Evolutionary conservation across 2,329 filamentous ascomycete species (phyloP).

Genomic region (Tolypocladium endophyticum): DNA sequence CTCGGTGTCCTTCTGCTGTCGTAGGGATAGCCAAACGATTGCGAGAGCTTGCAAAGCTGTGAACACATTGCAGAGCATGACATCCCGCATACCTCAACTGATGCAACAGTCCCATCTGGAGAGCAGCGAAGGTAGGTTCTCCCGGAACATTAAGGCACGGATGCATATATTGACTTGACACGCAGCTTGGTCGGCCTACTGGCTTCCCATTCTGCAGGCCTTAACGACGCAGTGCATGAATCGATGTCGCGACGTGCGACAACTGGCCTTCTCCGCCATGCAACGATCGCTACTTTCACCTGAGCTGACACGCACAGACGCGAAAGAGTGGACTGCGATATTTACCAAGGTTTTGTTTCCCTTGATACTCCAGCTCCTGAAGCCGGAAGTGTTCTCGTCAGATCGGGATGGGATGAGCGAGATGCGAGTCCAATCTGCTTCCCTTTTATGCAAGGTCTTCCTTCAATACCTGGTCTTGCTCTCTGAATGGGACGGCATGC

Average conservation of each 20-base stretch:
- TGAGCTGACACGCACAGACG: slow-evolving; percentile 70
- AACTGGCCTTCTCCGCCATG: slow-evolving; percentile 75
- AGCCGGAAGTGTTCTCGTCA: slow-evolving; percentile 87
- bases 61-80: slow-evolving; percentile 71
- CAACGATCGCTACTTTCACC: slow-evolving; percentile 80
- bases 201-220: slow-evolving; percentile 87
- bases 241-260: slow-evolving; percentile 83
- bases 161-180: background rate
- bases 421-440: slow-evolving; percentile 84
- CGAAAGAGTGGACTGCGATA: slow-evolving; percentile 89
- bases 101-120: slow-evolving; percentile 93
- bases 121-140: slow-evolving; percentile 58
- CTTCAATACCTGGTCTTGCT: slow-evolving; percentile 83
- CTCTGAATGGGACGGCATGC: slow-evolving; percentile 76
- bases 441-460: slow-evolving; percentile 89
- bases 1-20: background rate
- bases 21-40: slow-evolving; percentile 44
- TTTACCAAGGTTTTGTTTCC: slow-evolving; percentile 93
- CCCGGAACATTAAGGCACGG: no score
- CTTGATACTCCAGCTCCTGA: slow-evolving; percentile 74
- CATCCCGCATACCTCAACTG: slow-evolving; percentile 68
- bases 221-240: slow-evolving; percentile 87
- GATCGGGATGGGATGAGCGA: slow-evolving; percentile 92
- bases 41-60: slow-evolving; percentile 72
- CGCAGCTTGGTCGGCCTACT: slow-evolving; percentile 90